Percentiles rank a stretch among this genome's conserved stretches.
phyloP scores from a whole-genome alignment of 1,139 yeast species.

The Hansenula lynferdii region DNA sequence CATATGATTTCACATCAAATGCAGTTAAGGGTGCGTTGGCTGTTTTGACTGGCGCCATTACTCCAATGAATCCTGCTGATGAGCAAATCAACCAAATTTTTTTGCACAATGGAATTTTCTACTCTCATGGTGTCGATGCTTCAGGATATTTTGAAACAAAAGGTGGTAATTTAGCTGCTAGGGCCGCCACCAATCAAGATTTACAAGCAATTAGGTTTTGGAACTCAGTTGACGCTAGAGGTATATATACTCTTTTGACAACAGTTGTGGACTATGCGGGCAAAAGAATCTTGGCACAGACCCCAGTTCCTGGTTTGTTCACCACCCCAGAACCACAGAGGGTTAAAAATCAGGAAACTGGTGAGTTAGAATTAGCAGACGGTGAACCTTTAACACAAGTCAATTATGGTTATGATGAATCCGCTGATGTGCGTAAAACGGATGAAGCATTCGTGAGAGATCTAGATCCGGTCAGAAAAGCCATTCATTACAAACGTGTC shows the following conservation, averaged over 20 bases:
- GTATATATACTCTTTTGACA: slow-evolving; percentile 69
- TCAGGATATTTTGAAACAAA: slow-evolving; percentile 56
- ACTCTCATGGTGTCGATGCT: slow-evolving; percentile 75
- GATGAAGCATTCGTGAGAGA: slow-evolving; percentile 47
- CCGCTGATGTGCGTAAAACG: slow-evolving; percentile 37
- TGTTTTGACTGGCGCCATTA: slow-evolving; percentile 66
- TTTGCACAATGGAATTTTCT: slow-evolving; percentile 81
- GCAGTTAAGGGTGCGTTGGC: slow-evolving; percentile 81
- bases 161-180: slow-evolving; percentile 87
- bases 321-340: slow-evolving; percentile 30
- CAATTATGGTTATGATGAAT: slow-evolving; percentile 74
- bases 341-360: slow-evolving; percentile 27
- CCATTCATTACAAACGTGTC: slow-evolving; percentile 76
- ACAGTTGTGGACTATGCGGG: slow-evolving; percentile 89
- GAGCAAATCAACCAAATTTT: slow-evolving; percentile 54
- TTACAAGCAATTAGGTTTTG: slow-evolving; percentile 64
- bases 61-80: slow-evolving; percentile 80
- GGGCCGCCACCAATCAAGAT: slow-evolving; percentile 78
- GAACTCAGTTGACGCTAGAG: slow-evolving; percentile 60
- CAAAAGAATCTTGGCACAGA: slow-evolving; percentile 82
- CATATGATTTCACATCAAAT: slow-evolving; percentile 69
- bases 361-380: slow-evolving; percentile 21
- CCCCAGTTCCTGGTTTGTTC: slow-evolving; percentile 97
- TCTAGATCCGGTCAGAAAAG: slow-evolving; percentile 62
- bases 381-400: slow-evolving; percentile 40